These are phyloP conservation scores for Thelephora terrestris DNA, from an alignment of 1,284 basidiomycete genomes.

Conservation along the genomic window DNA sequence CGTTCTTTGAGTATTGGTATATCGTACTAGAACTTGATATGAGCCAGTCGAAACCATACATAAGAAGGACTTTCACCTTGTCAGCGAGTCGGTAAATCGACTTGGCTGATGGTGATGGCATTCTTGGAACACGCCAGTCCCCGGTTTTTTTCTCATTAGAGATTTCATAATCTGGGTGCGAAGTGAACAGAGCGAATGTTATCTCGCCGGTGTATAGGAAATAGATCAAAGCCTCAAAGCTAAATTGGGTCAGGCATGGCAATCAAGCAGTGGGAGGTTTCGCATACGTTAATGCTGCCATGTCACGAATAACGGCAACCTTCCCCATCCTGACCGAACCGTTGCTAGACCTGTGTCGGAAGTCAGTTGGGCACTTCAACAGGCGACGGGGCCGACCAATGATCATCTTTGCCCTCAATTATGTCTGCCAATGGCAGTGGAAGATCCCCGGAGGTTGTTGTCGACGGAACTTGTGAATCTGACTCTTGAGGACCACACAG, in stretches of 20 bases:
- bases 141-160: too few species aligned
- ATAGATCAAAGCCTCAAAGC: too few species aligned
- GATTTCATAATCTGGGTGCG: too few species aligned
- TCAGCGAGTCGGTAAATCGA: not conserved
- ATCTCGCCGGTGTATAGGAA: too few species aligned
- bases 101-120: not conserved
- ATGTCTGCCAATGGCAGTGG: too few species aligned
- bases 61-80: not conserved
- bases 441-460: too few species aligned
- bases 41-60: not conserved
- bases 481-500: too few species aligned
- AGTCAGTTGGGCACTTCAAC: too few species aligned
- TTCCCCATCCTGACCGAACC: constrained; percentile 9
- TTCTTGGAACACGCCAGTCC: not conserved
- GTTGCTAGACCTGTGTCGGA: constrained; percentile 5
- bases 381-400: too few species aligned
- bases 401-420: too few species aligned
- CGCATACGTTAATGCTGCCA: not conserved
- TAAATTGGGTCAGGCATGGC: not conserved
- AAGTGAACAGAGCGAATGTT: too few species aligned
- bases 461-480: too few species aligned
- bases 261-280: not conserved
- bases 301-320: constrained; percentile 6
- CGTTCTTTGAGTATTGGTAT: not conserved
- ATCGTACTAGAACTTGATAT: not conserved